Conservation (phyloP, 2,329 filamentous ascomycete species). For the Pleurostoma richardsiae region DNA sequence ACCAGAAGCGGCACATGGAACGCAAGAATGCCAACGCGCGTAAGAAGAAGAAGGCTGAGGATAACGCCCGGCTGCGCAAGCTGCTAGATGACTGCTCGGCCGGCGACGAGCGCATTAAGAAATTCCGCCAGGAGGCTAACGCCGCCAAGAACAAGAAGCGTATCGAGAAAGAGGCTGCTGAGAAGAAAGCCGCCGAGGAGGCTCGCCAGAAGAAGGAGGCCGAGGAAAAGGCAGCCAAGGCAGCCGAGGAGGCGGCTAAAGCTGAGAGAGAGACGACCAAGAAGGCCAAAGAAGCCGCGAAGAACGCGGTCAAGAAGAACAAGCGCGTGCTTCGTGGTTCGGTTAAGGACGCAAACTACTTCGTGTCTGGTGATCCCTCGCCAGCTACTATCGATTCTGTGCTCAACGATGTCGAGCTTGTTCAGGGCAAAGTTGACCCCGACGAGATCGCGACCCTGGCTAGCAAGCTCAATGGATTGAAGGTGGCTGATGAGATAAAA, state of each 20-base stretch:
- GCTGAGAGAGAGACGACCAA: constrained; percentile 75
- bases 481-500: constrained; percentile 82
- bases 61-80: constrained; percentile 84
- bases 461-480: constrained; percentile 72
- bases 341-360: constrained; percentile 98
- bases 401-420: constrained; percentile 76
- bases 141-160: constrained; percentile 96
- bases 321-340: constrained; percentile 92
- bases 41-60: constrained; percentile 99
- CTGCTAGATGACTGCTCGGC: constrained; percentile 82
- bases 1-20: constrained; percentile 97
- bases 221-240: constrained; percentile 72
- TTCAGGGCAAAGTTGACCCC: constrained; percentile 83
- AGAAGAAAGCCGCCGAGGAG: constrained; percentile 82
- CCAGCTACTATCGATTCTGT: constrained; percentile 76
- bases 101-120: constrained; percentile 92
- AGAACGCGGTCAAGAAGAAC: constrained; percentile 99
- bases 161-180: constrained; percentile 83
- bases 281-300: constrained; percentile 97
- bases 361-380: constrained; percentile 67
- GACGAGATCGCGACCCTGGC: constrained; percentile 87
- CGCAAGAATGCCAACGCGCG: constrained; percentile 96
- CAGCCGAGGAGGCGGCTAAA: constrained; percentile 85
- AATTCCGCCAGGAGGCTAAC: constrained; percentile 86
- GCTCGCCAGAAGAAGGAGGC: constrained; percentile 78